Percentiles rank a stretch among this genome's conserved stretches.
These are phyloP conservation scores for Suhomyces chickasaworum DNA, from an alignment of 1,139 yeast genomes.

Conservation along the genomic window DNA sequence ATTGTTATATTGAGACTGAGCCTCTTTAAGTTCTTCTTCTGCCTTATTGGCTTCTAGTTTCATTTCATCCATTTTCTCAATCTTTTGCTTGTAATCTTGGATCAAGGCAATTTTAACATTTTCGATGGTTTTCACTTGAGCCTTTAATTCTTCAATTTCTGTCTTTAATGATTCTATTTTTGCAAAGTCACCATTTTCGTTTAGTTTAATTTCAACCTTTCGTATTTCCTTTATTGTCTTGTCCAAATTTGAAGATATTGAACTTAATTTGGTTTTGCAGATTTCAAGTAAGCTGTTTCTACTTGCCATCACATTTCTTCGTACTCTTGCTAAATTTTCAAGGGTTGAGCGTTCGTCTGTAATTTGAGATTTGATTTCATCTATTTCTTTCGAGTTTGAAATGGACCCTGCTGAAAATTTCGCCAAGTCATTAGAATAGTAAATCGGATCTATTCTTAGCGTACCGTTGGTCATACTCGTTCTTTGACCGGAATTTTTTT, in stretches of 20 bases:
- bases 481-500: slow-evolving; percentile 46
- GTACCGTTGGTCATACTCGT: slow-evolving; percentile 40
- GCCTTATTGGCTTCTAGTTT: slow-evolving; percentile 16
- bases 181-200: slow-evolving; percentile 38
- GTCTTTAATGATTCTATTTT: slow-evolving; percentile 33
- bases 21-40: slow-evolving; percentile 10
- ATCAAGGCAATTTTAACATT: slow-evolving; percentile 32
- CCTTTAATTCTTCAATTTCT: slow-evolving; percentile 32
- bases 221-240: slow-evolving; percentile 17
- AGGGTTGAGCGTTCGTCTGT: slow-evolving; percentile 19
- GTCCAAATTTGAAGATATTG: slow-evolving; percentile 10
- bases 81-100: slow-evolving; percentile 28
- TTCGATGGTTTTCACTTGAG: slow-evolving; percentile 29
- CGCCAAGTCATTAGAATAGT: slow-evolving; percentile 34
- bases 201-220: slow-evolving; percentile 32
- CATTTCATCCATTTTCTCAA: slow-evolving; percentile 10
- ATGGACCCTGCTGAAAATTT: slow-evolving; percentile 30
- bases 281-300: slow-evolving; percentile 11
- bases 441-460: slow-evolving; percentile 62
- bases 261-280: slow-evolving; percentile 8
- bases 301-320: slow-evolving; percentile 14
- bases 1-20: slow-evolving; percentile 7
- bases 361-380: slow-evolving; percentile 11
- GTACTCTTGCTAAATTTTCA: slow-evolving; percentile 21
- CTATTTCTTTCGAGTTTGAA: slow-evolving; percentile 17